Percentiles rank a stretch among this genome's conserved stretches.
Conservation (phyloP, 306 rosid genomes). For the Acacia melanoxylon region DNA sequence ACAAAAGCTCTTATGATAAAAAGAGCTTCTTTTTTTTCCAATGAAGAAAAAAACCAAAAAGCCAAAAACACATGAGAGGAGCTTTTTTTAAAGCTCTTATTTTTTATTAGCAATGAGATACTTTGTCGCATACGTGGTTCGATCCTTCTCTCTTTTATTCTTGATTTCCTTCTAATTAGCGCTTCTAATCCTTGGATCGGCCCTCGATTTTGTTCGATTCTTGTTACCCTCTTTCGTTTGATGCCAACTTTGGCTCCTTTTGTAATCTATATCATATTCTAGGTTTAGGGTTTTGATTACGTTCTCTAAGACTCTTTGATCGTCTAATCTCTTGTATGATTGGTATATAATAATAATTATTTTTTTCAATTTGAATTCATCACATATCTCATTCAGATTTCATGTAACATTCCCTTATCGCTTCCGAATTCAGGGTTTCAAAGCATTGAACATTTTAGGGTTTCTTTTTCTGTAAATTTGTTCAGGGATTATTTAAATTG, state of each 20-base stretch:
- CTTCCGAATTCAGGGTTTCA: conserved; percentile 51
- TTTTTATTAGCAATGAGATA: no score
- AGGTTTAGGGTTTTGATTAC: conserved; percentile 52
- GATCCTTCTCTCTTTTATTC: conserved; percentile 21
- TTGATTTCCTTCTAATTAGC: conserved; percentile 19
- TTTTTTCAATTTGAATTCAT: conserved; percentile 1
- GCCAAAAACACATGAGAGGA: no score
- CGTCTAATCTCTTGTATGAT: conserved; percentile 13
- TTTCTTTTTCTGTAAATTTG: conserved; percentile 27
- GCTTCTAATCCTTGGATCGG: conserved; percentile 29
- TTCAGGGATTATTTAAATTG: conserved; percentile 29
- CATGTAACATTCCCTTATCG: background rate
- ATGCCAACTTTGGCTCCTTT: conserved; percentile 30
- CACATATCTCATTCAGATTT: no score
- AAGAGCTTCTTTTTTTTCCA: no score
- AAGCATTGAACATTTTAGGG: conserved; percentile 21
- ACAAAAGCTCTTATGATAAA: no score
- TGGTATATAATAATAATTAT: background rate
- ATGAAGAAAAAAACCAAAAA: no score
- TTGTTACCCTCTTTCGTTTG: conserved; percentile 16
- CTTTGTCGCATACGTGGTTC: conserved; percentile 25
- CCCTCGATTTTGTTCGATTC: conserved; percentile 22
- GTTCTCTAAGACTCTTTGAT: conserved; percentile 5
- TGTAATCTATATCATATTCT: conserved; percentile 18
- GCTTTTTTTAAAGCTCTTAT: no score